Base-by-base conservation (phyloP, 2,329 filamentous ascomycete genomes). In the Didymella segeticola region DNA sequence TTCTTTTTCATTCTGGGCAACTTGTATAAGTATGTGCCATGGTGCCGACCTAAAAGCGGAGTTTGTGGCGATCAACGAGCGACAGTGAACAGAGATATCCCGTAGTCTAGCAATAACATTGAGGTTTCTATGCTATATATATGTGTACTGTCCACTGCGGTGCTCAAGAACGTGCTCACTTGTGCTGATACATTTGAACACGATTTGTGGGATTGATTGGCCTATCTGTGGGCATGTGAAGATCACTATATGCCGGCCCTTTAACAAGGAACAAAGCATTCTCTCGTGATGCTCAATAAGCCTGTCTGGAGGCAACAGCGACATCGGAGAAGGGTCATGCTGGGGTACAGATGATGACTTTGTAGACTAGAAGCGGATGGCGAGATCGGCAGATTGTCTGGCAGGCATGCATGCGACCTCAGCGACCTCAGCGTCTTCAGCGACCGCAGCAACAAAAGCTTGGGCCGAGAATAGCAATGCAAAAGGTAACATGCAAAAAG, bases 81-180 rank as follows among this genome's bases (percentile, higher is more conserved):
- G 49, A 30, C 22, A 27, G 39, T 22, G 29, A 54, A 30, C 22
- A 27, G 39, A 49, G 51, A 54, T 54, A 54, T 54, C 51, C 51
- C 31, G n/a, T 54, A 49, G 51, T 41, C 19, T 36, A 41, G 45
- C 2, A 46, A 22, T 30, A 25, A 49, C 49, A 45, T 49, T 46
- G 45, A 49, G 33, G 11, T 29, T 22, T 54, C 39, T 19, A 46
- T 14, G 33, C 22, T 41, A 36, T 34, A 34, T 49, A 36, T 30
- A 20, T 2, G 17, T 19, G n/a, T 14, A 14, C 33, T 30, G 45
- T 45, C 51, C 51, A 54, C 14, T 48, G 15, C 15, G 51, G 51
- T 53, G 15, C 51, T 53, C 51, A 53, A 48, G 2, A 33, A 34
- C 10, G 27, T 41, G 39, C 41, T 45, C 27, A 48, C 6, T 25